Conservation (phyloP, 2,329 filamentous ascomycete species). For the Canariomyces notabilis region DNA sequence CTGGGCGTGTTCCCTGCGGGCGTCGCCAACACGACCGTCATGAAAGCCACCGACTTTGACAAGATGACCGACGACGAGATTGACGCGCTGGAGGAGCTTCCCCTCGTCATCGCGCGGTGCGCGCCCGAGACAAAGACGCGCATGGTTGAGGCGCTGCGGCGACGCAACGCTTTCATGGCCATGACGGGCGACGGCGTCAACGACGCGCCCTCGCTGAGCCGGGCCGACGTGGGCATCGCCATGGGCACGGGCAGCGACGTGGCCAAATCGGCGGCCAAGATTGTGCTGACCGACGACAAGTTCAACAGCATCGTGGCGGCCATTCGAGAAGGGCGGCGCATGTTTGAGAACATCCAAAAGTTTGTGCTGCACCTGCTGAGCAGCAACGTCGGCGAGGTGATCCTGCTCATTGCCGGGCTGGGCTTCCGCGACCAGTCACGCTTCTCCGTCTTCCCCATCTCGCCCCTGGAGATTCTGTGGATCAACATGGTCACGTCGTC, state of each 20-base stretch:
- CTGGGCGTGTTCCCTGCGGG: constrained; percentile 54
- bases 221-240: constrained; percentile 79
- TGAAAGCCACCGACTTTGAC: constrained; percentile 75
- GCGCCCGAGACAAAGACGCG: constrained; percentile 82
- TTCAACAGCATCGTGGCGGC: constrained; percentile 82
- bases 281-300: constrained; percentile 83
- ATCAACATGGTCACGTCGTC: constrained; percentile 91
- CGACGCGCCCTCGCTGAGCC: constrained; percentile 74
- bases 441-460: constrained; percentile 79
- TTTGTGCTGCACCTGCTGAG: constrained; percentile 76
- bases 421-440: constrained; percentile 68
- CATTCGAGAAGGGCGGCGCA: constrained; percentile 75
- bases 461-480: constrained; percentile 85
- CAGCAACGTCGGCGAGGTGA: constrained; percentile 79
- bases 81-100: constrained; percentile 68
- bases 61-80: constrained; percentile 70
- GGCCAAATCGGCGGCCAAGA: constrained; percentile 74
- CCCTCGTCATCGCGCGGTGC: constrained; percentile 77
- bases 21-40: constrained; percentile 64
- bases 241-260: constrained; percentile 89
- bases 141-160: constrained; percentile 84
- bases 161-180: constrained; percentile 69
- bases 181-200: constrained; percentile 91
- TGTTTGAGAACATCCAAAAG: constrained; percentile 87
- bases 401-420: constrained; percentile 74